Evolutionary conservation across 2,329 filamentous ascomycete species (phyloP), one percentile per base, ranked within the genome.

Genomic region (Colletotrichum sidae): DNA sequence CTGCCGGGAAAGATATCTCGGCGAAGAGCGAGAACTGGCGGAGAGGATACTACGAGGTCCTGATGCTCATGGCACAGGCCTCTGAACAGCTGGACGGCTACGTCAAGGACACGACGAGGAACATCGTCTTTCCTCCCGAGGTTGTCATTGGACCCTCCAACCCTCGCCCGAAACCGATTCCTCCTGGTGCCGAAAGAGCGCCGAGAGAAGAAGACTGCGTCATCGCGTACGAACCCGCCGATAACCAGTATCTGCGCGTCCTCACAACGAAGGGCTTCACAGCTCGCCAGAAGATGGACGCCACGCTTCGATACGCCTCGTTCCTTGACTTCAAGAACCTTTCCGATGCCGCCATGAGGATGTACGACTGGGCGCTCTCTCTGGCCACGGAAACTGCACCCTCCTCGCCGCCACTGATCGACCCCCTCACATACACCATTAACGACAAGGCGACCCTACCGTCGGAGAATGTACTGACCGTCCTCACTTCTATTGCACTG

Each of bases 91-190:
- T 96, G 33, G 92, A 97, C 69, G 91, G 91, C 52, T 93, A 90
- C 85, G 83, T 96, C 13, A 83, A 85, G 47, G 93, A 97, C 76
- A 88, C 79, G 49, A 90, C 85, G 8, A 84, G 88, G 68, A 84
- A 85, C 46, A 78, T 91, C 34, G 85, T 91, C 37, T 95, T 92
- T 69, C 89, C 92, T 0, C 85, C 87, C 6, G 89, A 92, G 50
- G 88, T 91, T 67, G 88, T 97, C 58, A 84, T 92, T 53, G 94
- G 94, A 0, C 92, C 93, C 1, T 93, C 92, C 4, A 97, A 97
- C 75, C 93, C 92, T 1, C 84, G 89, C 62, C 94, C 94, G 1
- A 87, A 85, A 70, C 92, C 93, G 0, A 84, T 94, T 45, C 89
- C 91, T 0, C 84, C 86, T 1, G 88, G 88, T 11, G 84, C 86